phyloP scores from a whole-genome alignment of 2,329 filamentous ascomycete genomes.

The Graphilbum ipis-grandicollis region DNA sequence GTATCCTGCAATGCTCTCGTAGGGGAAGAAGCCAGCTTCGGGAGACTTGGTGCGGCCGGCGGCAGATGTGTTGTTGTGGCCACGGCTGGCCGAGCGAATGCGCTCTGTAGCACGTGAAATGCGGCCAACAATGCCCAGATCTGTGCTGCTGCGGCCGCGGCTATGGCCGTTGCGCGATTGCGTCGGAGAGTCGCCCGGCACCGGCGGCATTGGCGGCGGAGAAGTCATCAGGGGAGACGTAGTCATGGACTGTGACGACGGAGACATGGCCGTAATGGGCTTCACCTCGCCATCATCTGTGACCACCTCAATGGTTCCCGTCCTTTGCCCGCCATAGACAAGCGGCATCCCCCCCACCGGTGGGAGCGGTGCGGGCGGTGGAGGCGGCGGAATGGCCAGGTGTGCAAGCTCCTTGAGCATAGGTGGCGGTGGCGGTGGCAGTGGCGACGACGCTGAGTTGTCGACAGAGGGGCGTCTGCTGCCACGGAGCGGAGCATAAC shows the following conservation, averaged over 20 bases:
- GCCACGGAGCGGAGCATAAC: conserved; percentile 3
- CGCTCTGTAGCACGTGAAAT: conserved; percentile 41
- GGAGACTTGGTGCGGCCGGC: conserved; percentile 20
- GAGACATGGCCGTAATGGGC: conserved; percentile 5
- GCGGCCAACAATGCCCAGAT: conserved; percentile 32
- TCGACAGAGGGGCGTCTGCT: conserved; percentile 31
- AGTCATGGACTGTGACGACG: conserved; percentile 17
- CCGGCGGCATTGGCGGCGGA: conserved; percentile 18
- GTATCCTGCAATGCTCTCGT: conserved; percentile 17
- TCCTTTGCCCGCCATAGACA: conserved; percentile 25
- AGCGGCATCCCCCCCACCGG: conserved; percentile 20
- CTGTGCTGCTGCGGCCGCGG: conserved; percentile 39
- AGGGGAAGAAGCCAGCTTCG: conserved; percentile 16
- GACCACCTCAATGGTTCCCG: conserved; percentile 47
- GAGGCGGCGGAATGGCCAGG: conserved; percentile 41
- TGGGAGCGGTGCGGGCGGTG: conserved; percentile 41
- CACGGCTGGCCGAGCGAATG: conserved; percentile 41
- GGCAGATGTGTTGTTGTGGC: conserved; percentile 25
- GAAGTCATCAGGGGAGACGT: conserved; percentile 27
- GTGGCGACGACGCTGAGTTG: conserved; percentile 26
- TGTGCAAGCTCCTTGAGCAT: conserved; percentile 47
- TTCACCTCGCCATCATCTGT: conserved; percentile 39
- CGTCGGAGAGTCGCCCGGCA: not conserved
- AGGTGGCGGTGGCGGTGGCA: conserved; percentile 28
- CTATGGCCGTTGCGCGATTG: conserved; percentile 25